Evolutionary conservation across 2,329 filamentous ascomycete genomes (phyloP), one percentile per base, ranked within the genome.

Genomic region (Ophiostoma perfectum): DNA sequence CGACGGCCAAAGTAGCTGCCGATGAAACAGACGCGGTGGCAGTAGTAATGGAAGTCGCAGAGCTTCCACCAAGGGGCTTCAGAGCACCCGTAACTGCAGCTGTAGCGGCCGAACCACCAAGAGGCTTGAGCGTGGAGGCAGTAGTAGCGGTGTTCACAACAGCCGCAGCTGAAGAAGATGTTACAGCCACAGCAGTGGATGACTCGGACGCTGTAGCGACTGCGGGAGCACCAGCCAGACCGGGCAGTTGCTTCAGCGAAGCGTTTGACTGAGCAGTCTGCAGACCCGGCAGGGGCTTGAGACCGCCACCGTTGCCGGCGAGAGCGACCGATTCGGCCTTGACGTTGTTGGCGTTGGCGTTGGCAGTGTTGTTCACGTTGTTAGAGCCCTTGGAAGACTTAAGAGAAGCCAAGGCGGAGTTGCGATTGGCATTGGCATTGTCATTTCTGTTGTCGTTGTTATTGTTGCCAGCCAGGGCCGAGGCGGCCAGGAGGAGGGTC

Each of bases 271-370:
- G 11, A 14, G 38, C 41, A 2, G 68, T 66, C 65, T 68, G 67
- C 58, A 70, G 47, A 4, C 70, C 71, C 0, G 70, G 70, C 27
- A 72, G 69, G 5, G 67, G 67, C 70, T 73, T 70, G 64, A 72
- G 68, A 39, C 58, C 36, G 41, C 64, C 65, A 7, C 66, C 67
- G 18, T 8, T 36, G n/a, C 58, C 71, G n/a, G 58, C 67, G 9
- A 70, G 64, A 5, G 39, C 66, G 5, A 45, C 66, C 7, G 67
- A 60, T 1, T 39, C 60, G 36, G 68, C 58, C 1, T 66, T 68
- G 41, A 67, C n/a, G 45, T 47, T 65, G 55, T 12, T 27, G 18
- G 18, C 12, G 47, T 52, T 52, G 11, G 47, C 47, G 47, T 52
- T 52, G 47, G n/a, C 49, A 3, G 42, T 12, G 3, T 55, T 55